Evolutionary conservation across 257 asterid species (phyloP).

Genomic region (Eustoma russellianum): DNA sequence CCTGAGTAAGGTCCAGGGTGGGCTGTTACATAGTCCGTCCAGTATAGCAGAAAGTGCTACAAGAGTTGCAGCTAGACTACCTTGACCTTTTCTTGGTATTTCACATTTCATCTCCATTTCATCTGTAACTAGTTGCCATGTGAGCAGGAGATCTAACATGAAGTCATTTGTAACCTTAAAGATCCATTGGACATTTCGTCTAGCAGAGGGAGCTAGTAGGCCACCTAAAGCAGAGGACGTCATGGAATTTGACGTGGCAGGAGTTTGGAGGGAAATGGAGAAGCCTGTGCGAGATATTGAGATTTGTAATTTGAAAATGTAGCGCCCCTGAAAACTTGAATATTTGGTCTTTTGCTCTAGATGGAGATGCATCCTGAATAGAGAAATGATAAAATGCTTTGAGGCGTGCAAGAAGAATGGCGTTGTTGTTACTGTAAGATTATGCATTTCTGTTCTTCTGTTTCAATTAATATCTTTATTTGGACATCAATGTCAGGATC

Average conservation of each 20-base stretch:
- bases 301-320: slow-evolving; percentile 30
- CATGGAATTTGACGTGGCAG: slow-evolving; percentile 56
- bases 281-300: slow-evolving; percentile 58
- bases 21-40: too few species aligned
- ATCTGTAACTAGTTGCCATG: too few species aligned
- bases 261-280: slow-evolving; percentile 82
- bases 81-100: slow-evolving; percentile 70
- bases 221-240: slow-evolving; percentile 54
- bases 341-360: slow-evolving; percentile 13
- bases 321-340: too few species aligned
- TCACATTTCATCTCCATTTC: neutral
- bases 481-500: neutral
- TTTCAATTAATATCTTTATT: neutral
- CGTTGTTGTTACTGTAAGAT: slow-evolving; percentile 49
- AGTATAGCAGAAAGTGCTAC: slow-evolving; percentile 42
- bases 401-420: slow-evolving; percentile 47
- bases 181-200: slow-evolving; percentile 66
- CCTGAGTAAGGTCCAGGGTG: too few species aligned
- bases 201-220: slow-evolving; percentile 50
- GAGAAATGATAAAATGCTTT: slow-evolving; percentile 74
- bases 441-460: neutral
- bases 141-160: neutral
- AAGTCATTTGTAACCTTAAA: slow-evolving; percentile 1
- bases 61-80: slow-evolving; percentile 54
- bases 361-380: slow-evolving; percentile 93